phyloP scores from a whole-genome alignment of 2,329 filamentous ascomycete genomes.

The Orbilia brochopaga region DNA sequence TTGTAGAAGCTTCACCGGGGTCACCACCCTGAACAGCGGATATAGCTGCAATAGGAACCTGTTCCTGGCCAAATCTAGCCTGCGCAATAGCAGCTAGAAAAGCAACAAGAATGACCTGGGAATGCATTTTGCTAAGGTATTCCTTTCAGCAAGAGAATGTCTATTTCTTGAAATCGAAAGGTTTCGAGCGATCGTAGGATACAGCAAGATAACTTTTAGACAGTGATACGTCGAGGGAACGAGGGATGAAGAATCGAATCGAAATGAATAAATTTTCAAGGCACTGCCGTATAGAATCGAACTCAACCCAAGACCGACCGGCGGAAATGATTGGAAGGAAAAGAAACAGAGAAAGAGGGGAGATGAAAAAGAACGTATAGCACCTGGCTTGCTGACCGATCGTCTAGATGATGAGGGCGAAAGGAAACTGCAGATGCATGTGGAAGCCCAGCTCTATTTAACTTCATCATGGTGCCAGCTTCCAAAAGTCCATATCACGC shows the following conservation, averaged over 20 bases:
- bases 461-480: conserved; percentile 24
- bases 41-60: conserved; percentile 65
- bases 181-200: conserved; percentile 34
- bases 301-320: conserved; percentile 49
- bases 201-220: conserved; percentile 35
- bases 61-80: conserved; percentile 70
- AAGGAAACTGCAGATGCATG: conserved; percentile 16
- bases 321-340: conserved; percentile 26
- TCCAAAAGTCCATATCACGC: neutral
- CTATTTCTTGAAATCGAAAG: conserved; percentile 17
- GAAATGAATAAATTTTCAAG: conserved; percentile 38
- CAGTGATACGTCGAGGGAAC: conserved; percentile 41
- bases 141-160: conserved; percentile 28
- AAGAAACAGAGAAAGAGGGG: conserved; percentile 26
- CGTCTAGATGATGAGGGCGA: conserved; percentile 48
- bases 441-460: conserved; percentile 39
- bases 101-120: conserved; percentile 58
- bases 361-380: conserved; percentile 44
- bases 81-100: conserved; percentile 61
- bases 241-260: conserved; percentile 37
- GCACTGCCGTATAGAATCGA: conserved; percentile 48
- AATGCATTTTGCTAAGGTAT: conserved; percentile 59
- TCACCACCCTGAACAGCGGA: conserved; percentile 64
- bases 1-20: conserved; percentile 68
- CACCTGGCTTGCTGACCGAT: conserved; percentile 49